These are phyloP conservation scores for Phytophthora palmivora DNA, from an alignment of 352 stramenopile genomes.

Conservation along the genomic window DNA sequence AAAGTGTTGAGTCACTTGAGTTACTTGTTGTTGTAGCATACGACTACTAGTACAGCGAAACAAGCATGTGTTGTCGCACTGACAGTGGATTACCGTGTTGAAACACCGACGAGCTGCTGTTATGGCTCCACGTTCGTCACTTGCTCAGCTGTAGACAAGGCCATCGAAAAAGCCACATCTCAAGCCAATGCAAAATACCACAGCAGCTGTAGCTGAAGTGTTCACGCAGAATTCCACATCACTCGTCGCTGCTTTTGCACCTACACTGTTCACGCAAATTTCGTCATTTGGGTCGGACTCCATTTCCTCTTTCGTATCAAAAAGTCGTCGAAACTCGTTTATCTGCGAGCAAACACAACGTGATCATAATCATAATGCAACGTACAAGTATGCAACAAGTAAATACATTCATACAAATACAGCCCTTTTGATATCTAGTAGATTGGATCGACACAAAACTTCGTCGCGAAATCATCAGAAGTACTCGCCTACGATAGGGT, in stretches of 20 bases:
- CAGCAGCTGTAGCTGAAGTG: not conserved
- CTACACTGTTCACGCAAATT: not conserved
- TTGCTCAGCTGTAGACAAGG: not conserved
- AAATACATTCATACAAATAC: slow-evolving; percentile 19
- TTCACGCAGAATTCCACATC: not conserved
- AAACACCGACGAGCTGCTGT: not conserved
- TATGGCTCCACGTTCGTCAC: slow-evolving; percentile 2
- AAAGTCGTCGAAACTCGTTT: too few relatives aligned
- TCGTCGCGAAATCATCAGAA: slow-evolving; percentile 7
- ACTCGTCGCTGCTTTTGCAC: not conserved
- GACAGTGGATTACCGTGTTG: not conserved
- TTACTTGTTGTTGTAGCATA: too few relatives aligned
- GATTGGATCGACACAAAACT: not conserved
- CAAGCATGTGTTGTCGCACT: not conserved
- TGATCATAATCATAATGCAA: not conserved
- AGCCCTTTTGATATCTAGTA: slow-evolving; percentile 1
- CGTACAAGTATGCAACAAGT: not conserved
- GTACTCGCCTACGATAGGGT: slow-evolving; percentile 16
- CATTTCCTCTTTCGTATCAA: not conserved
- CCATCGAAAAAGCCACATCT: not conserved
- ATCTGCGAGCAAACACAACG: too few relatives aligned
- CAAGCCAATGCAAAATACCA: not conserved
- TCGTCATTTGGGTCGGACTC: not conserved
- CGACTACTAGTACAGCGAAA: not conserved
- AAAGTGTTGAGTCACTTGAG: not conserved